A percentile compares a stretch with the other conserved stretches of the same genome.
Conservation (phyloP, 164 flowering plant genomes). For the Hamamelis virginiana region DNA sequence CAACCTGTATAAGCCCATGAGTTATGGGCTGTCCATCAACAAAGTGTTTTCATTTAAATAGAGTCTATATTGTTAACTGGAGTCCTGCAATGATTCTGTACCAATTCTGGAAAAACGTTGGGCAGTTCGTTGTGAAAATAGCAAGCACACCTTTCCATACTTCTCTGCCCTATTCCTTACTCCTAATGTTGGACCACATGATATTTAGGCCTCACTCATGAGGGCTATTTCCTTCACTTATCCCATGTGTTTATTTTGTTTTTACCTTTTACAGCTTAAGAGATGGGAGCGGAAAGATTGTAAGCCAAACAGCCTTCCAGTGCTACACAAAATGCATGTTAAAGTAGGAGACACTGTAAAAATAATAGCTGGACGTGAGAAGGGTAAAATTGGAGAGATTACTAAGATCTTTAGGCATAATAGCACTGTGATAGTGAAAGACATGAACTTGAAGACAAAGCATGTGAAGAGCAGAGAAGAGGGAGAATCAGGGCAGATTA, state of each 20-base stretch:
- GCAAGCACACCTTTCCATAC: background rate
- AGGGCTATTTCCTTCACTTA: background rate
- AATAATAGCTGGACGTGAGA: slow-evolving; percentile 81
- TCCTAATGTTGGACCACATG: background rate
- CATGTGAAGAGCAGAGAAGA: slow-evolving; percentile 80
- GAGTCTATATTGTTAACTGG: too few relatives aligned
- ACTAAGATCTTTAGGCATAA: slow-evolving; percentile 68
- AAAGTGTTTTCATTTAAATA: too few relatives aligned
- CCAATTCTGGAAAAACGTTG: too few relatives aligned
- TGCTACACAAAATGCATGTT: slow-evolving; percentile 90
- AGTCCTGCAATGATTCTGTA: too few relatives aligned
- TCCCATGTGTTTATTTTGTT: background rate
- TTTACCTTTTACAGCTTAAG: slow-evolving; percentile 56
- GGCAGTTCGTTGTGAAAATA: too few relatives aligned
- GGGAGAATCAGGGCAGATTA: slow-evolving; percentile 79
- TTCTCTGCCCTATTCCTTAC: background rate
- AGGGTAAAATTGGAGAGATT: slow-evolving; percentile 82
- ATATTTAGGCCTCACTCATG: background rate
- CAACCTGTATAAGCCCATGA: too few relatives aligned
- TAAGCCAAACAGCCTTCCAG: slow-evolving; percentile 89
- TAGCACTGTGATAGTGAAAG: slow-evolving; percentile 83
- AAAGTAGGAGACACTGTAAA: slow-evolving; percentile 90
- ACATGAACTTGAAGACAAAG: slow-evolving; percentile 88
- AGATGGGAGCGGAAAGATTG: slow-evolving; percentile 93
- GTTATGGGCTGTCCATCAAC: too few relatives aligned